Evolutionary conservation across 2,329 filamentous ascomycete species (phyloP).

Genomic region (Aspergillus sp.): DNA sequence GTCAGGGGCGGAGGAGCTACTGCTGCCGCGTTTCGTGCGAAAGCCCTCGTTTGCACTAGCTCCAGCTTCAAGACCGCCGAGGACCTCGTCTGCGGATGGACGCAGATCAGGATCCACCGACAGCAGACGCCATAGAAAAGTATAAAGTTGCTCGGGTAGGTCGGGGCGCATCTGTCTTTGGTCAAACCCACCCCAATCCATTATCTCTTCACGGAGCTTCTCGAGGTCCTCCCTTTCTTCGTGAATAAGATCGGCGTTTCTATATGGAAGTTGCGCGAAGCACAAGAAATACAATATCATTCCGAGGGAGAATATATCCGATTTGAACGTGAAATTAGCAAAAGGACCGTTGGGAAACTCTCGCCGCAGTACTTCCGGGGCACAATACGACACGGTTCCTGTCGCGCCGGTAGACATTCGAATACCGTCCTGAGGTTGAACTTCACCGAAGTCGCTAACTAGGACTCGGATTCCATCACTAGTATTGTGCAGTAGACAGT

Average conservation of each 20-base stretch:
- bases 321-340: constrained; percentile 94
- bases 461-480: constrained; percentile 73
- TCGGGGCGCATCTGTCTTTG: constrained; percentile 76
- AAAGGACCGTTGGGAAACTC: constrained; percentile 66
- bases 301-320: constrained; percentile 94
- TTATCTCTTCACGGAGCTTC: constrained; percentile 79
- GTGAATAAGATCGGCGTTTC: constrained; percentile 76
- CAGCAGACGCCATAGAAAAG: constrained; percentile 76
- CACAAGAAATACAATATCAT: constrained; percentile 99
- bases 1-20: constrained; percentile 33
- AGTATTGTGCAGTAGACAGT: constrained; percentile 82
- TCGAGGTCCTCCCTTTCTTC: constrained; percentile 94
- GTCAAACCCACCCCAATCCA: constrained; percentile 81
- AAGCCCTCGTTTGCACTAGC: constrained; percentile 49
- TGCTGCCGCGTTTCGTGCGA: constrained; percentile 35
- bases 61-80: constrained; percentile 73
- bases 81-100: constrained; percentile 81
- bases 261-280: constrained; percentile 85
- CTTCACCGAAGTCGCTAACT: constrained; percentile 97
- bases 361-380: constrained; percentile 81
- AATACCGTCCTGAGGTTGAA: constrained; percentile 77
- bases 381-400: constrained; percentile 96
- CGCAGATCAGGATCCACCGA: constrained; percentile 73
- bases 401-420: constrained; percentile 92
- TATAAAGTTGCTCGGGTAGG: constrained; percentile 81